A percentile compares a stretch with the other conserved stretches of the same genome.
phyloP scores from a whole-genome alignment of 2,329 filamentous ascomycete species.

The Huntiella abstrusa region DNA sequence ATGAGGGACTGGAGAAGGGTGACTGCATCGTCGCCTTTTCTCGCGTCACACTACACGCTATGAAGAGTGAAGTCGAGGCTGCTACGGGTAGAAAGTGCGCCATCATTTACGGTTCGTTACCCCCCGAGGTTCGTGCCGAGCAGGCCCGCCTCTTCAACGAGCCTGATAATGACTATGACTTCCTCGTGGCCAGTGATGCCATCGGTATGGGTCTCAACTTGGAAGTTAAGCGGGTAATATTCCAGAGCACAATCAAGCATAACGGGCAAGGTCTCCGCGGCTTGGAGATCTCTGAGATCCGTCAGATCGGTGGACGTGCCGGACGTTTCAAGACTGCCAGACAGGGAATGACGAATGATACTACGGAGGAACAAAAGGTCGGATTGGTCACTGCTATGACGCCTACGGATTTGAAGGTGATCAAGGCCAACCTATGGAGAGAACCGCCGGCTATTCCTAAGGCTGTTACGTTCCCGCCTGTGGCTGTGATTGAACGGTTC shows the following conservation, averaged over 20 bases:
- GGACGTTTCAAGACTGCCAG: slow-evolving; percentile 64
- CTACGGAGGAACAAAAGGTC: slow-evolving; percentile 23
- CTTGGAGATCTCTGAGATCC: slow-evolving; percentile 60
- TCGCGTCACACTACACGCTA: slow-evolving; percentile 57
- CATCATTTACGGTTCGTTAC: slow-evolving; percentile 79
- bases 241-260: slow-evolving; percentile 60
- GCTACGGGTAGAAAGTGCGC: slow-evolving; percentile 64
- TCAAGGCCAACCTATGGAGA: slow-evolving; percentile 42
- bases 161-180: slow-evolving; percentile 88
- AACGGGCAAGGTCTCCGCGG: slow-evolving; percentile 38
- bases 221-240: slow-evolving; percentile 76
- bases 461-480: slow-evolving; percentile 59
- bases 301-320: slow-evolving; percentile 86
- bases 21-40: slow-evolving; percentile 84
- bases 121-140: slow-evolving; percentile 78
- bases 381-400: slow-evolving; percentile 71
- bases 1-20: slow-evolving; percentile 59
- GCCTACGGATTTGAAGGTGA: slow-evolving; percentile 40
- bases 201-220: slow-evolving; percentile 96
- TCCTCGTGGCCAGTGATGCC: slow-evolving; percentile 80
- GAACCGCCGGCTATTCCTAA: slow-evolving; percentile 47
- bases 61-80: slow-evolving; percentile 63
- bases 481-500: slow-evolving; percentile 53
- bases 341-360: slow-evolving; percentile 23
- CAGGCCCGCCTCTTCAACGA: slow-evolving; percentile 92